Percentiles rank a stretch among this genome's conserved stretches.
Conservation (phyloP, 768 basidiomycete species). For the Dentipellis sp. region DNA sequence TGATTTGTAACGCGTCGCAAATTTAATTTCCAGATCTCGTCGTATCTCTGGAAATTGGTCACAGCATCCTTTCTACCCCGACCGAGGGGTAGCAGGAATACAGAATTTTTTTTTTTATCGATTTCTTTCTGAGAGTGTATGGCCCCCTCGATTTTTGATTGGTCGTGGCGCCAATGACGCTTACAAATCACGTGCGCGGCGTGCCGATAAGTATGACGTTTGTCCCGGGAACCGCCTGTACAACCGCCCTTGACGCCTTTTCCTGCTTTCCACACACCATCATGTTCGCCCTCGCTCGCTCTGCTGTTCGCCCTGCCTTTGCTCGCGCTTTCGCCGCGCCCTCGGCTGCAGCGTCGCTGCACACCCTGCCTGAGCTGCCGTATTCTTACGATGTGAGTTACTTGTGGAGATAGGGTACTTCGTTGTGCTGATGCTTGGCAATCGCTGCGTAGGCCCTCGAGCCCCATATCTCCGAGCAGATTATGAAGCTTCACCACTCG, state of each 20-base stretch:
- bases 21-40: no score
- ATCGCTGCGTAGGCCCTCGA: conserved; percentile 44
- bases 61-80: no score
- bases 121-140: no score
- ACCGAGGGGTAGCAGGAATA: no score
- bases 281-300: not conserved
- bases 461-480: conserved; percentile 86
- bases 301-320: not conserved
- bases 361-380: conserved; percentile 63
- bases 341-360: conserved; percentile 17
- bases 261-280: not conserved
- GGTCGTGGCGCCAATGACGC: not conserved
- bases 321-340: not conserved
- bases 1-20: no score
- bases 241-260: no score
- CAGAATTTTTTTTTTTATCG: no score
- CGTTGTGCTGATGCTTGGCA: no score
- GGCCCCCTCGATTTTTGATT: no score
- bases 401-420: no score
- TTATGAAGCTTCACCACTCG: conserved; percentile 91
- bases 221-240: not conserved
- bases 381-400: conserved; percentile 60
- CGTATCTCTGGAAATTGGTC: no score
- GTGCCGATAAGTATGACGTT: not conserved
- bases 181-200: conserved; percentile 1